Evolutionary conservation across 257 asterid genomes (phyloP).

Genomic region (Solanum bulbocastanum): DNA sequence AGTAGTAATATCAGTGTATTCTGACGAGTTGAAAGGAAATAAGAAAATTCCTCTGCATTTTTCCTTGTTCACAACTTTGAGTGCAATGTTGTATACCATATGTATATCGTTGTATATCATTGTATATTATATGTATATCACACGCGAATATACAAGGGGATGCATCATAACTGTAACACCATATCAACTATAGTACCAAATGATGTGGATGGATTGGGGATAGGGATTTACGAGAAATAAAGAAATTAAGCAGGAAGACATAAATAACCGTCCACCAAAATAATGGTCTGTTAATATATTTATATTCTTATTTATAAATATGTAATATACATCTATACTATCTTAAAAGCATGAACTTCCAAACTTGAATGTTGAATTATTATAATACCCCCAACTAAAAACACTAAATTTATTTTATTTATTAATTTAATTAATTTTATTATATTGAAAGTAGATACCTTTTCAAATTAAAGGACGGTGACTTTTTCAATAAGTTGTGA

Average conservation of each 20-base stretch:
- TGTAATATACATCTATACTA: too few relatives aligned
- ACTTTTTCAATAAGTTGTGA: too few relatives aligned
- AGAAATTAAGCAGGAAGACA: background rate
- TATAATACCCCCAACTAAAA: too few relatives aligned
- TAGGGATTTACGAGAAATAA: background rate
- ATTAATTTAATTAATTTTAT: too few relatives aligned
- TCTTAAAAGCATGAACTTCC: too few relatives aligned
- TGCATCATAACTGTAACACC: background rate
- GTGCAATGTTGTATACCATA: background rate
- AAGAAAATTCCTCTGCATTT: background rate
- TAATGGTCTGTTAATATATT: too few relatives aligned
- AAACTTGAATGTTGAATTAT: too few relatives aligned
- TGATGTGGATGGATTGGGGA: background rate
- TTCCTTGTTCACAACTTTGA: background rate
- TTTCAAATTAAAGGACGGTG: too few relatives aligned
- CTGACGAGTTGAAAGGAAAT: background rate
- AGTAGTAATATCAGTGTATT: background rate
- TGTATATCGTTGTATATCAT: background rate
- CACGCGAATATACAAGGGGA: background rate
- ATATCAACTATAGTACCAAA: background rate
- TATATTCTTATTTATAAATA: too few relatives aligned
- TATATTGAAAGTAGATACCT: too few relatives aligned
- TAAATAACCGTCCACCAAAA: too few relatives aligned
- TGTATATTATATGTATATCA: background rate
- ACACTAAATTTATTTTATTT: too few relatives aligned